phyloP scores from a whole-genome alignment of 1,284 basidiomycete species.

The Trametes sp. region DNA sequence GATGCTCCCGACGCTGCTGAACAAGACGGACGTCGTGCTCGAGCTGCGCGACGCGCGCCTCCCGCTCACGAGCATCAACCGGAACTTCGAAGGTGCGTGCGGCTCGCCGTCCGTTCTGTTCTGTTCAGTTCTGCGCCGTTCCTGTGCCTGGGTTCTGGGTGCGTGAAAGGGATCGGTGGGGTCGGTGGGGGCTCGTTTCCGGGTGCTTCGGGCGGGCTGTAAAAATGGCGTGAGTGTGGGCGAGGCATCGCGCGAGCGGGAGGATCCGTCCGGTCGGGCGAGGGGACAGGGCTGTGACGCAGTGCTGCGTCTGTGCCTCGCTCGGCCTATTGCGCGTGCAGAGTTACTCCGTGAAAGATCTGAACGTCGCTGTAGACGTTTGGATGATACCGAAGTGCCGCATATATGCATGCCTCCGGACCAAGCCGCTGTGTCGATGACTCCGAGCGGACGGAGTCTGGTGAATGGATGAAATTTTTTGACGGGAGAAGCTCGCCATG shows the following conservation, averaged over 20 bases:
- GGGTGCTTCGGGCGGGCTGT: neutral
- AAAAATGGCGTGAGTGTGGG: neutral
- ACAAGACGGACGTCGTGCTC: slow-evolving; percentile 89
- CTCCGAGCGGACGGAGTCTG: too few species aligned
- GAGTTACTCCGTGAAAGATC: too few species aligned
- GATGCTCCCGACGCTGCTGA: slow-evolving; percentile 79
- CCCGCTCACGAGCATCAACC: slow-evolving; percentile 94
- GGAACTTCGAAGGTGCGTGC: slow-evolving; percentile 77
- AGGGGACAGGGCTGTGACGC: neutral
- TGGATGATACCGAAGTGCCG: too few species aligned
- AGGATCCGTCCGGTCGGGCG: neutral
- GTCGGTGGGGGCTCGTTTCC: neutral
- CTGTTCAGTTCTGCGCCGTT: too few species aligned
- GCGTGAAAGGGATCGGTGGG: neutral
- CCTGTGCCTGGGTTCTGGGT: neutral
- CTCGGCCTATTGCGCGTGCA: neutral
- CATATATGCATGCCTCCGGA: too few species aligned
- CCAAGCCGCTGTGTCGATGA: too few species aligned
- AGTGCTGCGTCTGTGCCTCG: neutral
- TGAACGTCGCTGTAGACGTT: too few species aligned
- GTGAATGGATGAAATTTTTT: too few species aligned
- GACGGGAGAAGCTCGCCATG: too few species aligned
- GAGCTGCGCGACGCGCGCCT: slow-evolving; percentile 94
- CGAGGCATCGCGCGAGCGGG: neutral
- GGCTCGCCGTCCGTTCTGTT: too few species aligned